Evolutionary conservation across 2,329 filamentous ascomycete genomes (phyloP).

Genomic region (Biscogniauxia sp.): DNA sequence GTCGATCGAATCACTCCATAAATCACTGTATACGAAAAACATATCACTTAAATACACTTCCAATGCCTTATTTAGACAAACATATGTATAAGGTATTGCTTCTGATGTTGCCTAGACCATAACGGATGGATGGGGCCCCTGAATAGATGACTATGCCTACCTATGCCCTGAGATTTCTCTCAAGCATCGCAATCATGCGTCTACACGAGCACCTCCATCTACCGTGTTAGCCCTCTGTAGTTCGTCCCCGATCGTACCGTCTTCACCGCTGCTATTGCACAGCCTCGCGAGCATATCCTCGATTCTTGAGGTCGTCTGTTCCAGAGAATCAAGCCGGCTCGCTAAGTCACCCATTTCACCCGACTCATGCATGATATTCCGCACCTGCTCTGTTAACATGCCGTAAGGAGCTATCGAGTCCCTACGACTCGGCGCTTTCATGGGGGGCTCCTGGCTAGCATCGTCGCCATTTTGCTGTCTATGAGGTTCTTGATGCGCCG

Average conservation of each 20-base stretch:
- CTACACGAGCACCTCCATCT: constrained; percentile 21
- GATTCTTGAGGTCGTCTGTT: constrained; percentile 48
- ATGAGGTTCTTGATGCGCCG: constrained; percentile 25
- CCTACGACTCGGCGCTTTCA: constrained; percentile 42
- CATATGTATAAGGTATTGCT: not conserved
- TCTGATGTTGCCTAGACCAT: not conserved
- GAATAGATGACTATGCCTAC: not conserved
- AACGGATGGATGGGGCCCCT: too few species aligned
- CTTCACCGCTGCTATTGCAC: constrained; percentile 22
- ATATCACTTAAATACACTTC: not conserved
- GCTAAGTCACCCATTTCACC: constrained; percentile 45
- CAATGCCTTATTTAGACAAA: not conserved
- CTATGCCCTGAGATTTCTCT: not conserved
- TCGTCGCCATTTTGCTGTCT: constrained; percentile 9
- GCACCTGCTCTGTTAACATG: constrained; percentile 49
- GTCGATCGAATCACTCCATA: not conserved
- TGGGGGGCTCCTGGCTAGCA: constrained; percentile 11
- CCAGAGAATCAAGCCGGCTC: constrained; percentile 47
- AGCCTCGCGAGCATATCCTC: constrained; percentile 46
- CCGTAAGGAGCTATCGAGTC: constrained; percentile 57
- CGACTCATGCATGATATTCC: constrained; percentile 46
- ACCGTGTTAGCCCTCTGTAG: constrained; percentile 25
- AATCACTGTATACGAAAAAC: not conserved
- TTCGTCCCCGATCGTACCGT: constrained; percentile 18
- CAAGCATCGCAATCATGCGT: constrained; percentile 19